Conservation (phyloP, 345 rosid species). For the Kernera saxatilis region DNA sequence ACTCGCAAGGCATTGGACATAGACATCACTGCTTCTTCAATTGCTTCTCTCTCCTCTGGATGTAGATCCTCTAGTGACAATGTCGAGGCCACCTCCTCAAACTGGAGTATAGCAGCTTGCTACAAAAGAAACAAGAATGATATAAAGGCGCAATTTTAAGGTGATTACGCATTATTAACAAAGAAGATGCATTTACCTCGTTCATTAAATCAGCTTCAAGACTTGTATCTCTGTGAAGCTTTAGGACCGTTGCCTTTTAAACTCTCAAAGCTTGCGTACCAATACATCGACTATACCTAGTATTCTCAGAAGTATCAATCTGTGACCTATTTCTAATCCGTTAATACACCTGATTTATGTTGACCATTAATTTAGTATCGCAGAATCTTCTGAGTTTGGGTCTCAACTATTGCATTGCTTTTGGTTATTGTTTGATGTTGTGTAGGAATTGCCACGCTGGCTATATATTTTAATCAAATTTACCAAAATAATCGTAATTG, state of each 20-base stretch:
- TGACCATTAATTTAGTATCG: too few relatives aligned
- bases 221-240: conserved; percentile 37
- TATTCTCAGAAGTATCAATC: too few relatives aligned
- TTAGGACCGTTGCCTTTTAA: conserved; percentile 44
- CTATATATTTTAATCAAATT: too few relatives aligned
- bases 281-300: too few relatives aligned
- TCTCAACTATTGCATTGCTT: too few relatives aligned
- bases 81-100: conserved; percentile 37
- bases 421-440: too few relatives aligned
- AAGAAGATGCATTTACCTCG: conserved; percentile 26
- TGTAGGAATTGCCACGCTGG: too few relatives aligned
- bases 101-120: conserved; percentile 39
- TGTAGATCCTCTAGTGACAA: conserved; percentile 28
- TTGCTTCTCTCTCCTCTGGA: conserved; percentile 32
- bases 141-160: neutral
- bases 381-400: too few relatives aligned
- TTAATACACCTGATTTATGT: too few relatives aligned
- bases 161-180: neutral
- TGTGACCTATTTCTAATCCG: too few relatives aligned
- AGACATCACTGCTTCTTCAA: conserved; percentile 31
- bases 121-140: neutral
- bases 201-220: conserved; percentile 37
- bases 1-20: conserved; percentile 35
- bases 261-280: too few relatives aligned
- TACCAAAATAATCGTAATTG: too few relatives aligned